Conservation (phyloP, 2,329 filamentous ascomycete species). For the Colletotrichum sp. region DNA sequence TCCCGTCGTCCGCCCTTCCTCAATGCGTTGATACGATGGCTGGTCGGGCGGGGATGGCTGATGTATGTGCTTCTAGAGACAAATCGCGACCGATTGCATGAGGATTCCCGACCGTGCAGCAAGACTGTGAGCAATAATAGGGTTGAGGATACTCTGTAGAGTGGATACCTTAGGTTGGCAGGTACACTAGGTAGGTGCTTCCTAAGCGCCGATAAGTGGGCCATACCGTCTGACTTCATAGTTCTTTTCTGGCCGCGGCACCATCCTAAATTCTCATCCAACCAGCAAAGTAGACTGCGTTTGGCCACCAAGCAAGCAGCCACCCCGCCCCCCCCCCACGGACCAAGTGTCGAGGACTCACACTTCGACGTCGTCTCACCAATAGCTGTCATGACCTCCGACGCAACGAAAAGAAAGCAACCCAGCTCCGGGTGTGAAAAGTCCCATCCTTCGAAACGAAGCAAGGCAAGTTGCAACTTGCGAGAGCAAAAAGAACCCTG, state of each 20-base stretch:
- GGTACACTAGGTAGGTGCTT: not conserved
- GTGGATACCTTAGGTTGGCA: too few relatives aligned
- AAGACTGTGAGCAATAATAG: too few relatives aligned
- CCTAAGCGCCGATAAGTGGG: not conserved
- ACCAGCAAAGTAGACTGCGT: not conserved
- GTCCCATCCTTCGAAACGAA: conserved; percentile 38
- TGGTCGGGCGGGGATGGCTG: too few relatives aligned
- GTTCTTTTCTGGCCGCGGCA: not conserved
- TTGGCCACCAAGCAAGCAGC: not conserved
- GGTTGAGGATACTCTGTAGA: not conserved
- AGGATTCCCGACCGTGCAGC: too few relatives aligned
- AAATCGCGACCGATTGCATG: too few relatives aligned
- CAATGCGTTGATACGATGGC: too few relatives aligned
- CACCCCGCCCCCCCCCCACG: not conserved
- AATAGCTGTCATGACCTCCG: conserved; percentile 30
- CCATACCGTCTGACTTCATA: not conserved
- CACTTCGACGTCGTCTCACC: not conserved
- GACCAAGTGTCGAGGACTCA: not conserved
- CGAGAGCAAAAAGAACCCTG: not conserved
- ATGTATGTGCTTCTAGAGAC: too few relatives aligned
- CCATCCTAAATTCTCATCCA: not conserved
- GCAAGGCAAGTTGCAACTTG: conserved; percentile 39
- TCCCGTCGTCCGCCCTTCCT: not conserved
- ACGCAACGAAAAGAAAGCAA: conserved; percentile 40
- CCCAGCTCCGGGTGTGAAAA: conserved; percentile 26